A percentile compares a stretch with the other conserved stretches of the same genome.
Evolutionary conservation across 306 rosid genomes (phyloP).

Genomic region (Gastrolobium villosum): DNA sequence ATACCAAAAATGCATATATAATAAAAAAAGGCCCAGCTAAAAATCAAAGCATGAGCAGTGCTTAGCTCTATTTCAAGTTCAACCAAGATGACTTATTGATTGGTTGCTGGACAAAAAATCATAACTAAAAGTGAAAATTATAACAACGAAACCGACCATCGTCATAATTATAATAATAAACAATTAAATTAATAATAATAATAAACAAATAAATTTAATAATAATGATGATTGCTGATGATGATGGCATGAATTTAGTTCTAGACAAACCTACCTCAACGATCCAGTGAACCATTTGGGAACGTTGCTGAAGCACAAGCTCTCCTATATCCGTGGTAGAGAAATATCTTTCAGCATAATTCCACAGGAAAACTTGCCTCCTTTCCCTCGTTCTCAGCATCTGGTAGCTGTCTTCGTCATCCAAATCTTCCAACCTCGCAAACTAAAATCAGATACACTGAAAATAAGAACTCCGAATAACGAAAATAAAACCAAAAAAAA

Average conservation of each 20-base stretch:
- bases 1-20: not conserved
- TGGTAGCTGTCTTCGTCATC: conserved; percentile 83
- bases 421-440: conserved; percentile 61
- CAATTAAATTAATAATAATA: not conserved
- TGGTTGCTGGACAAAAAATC: not conserved
- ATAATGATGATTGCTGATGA: not conserved
- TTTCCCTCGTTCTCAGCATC: conserved; percentile 75
- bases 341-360: conserved; percentile 65
- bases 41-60: not conserved
- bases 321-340: conserved; percentile 62
- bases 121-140: not conserved
- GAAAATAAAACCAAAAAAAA: not conserved
- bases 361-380: conserved; percentile 55
- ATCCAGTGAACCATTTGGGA: conserved; percentile 83
- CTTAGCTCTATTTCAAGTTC: conserved; percentile 25
- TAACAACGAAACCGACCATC: not conserved
- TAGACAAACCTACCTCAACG: conserved; percentile 76
- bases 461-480: conserved; percentile 5
- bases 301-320: conserved; percentile 74
- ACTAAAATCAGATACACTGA: conserved; percentile 52
- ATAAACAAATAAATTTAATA: not conserved
- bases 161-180: not conserved
- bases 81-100: not conserved
- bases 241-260: not conserved
- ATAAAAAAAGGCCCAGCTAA: not conserved